Evolutionary conservation across 257 asterid genomes (phyloP), one percentile per base, ranked within the genome.

Genomic region (Paulownia fortunei): DNA sequence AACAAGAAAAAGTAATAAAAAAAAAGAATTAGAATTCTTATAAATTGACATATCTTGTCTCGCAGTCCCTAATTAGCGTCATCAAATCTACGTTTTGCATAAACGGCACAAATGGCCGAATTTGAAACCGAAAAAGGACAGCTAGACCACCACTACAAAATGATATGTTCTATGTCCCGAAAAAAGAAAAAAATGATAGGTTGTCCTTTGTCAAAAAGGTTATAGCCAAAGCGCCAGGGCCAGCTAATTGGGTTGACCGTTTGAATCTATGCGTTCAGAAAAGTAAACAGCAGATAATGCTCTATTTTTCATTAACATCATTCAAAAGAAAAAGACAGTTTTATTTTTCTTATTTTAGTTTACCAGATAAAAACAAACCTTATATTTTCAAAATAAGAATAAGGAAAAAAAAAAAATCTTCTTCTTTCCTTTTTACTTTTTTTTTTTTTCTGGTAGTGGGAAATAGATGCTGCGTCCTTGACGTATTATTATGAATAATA

Each of bases 171-270:
- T 26, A 24, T 3, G 21, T 69, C 19, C 13, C 51, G 52, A 19
- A 39, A 39, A 64, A 73, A 30, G n/a, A n/a, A n/a, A n/a, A n/a
- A n/a, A n/a, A 52, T 52, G 65, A 66, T 65, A 39, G 62, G 80
- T 47, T 30, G 61, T 81, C 76, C 58, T 41, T 12, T 68, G 49
- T 30, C 18, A 44, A 12, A 59, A 63, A 52, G 5, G 4, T 16
- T 4, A 9, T 16, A 42, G 15, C 37, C 7, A 11, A 24, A 13
- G 34, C 27, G 46, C 42, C 34, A 21, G n/a, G 23, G 64, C 72
- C 79, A 79, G 75, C 83, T 62, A 52, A 62, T 39, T 19, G 30
- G 69, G 51, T 36, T 70, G 55, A 27, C 65, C 32, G 65, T 79
- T 72, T 72, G 49, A 54, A 51, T 63, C 27, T 73, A 19, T 11